A percentile compares a stretch with the other conserved stretches of the same genome.
phyloP scores from a whole-genome alignment of 129 eudicot genomes.

The Flaveria brownii region DNA sequence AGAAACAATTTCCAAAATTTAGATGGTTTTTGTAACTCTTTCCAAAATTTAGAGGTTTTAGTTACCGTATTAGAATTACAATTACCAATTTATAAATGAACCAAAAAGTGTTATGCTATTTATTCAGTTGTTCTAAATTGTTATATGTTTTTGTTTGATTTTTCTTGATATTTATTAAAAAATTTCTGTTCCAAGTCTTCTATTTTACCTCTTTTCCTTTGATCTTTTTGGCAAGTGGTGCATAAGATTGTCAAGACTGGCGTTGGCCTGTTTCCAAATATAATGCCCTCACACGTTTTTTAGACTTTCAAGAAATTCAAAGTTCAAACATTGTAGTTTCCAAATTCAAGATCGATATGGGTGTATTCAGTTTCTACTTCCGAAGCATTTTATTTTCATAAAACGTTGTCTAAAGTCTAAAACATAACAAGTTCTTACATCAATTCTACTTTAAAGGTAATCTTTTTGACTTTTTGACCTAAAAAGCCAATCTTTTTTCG shows the following conservation, averaged over 20 bases:
- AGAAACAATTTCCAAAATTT: too few relatives aligned
- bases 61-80: background rate
- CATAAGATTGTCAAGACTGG: constrained; percentile 1
- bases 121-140: background rate
- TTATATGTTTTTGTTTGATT: background rate
- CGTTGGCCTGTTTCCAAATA: constrained; percentile 20
- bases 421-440: background rate
- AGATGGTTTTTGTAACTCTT: too few relatives aligned
- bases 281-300: constrained; percentile 4
- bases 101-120: background rate
- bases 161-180: background rate
- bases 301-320: constrained; percentile 29
- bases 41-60: background rate
- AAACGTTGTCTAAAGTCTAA: background rate
- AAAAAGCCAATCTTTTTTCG: constrained; percentile 18
- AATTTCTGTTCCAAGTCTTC: constrained; percentile 13
- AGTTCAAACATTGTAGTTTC: background rate
- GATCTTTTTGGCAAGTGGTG: constrained; percentile 15
- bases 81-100: constrained; percentile 5
- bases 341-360: background rate
- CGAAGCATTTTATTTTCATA: background rate
- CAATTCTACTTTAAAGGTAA: background rate
- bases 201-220: background rate
- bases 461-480: constrained; percentile 1
- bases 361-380: background rate